Base-by-base conservation (phyloP, 495 filamentous ascomycete genomes). In the Terfezia claveryi region DNA sequence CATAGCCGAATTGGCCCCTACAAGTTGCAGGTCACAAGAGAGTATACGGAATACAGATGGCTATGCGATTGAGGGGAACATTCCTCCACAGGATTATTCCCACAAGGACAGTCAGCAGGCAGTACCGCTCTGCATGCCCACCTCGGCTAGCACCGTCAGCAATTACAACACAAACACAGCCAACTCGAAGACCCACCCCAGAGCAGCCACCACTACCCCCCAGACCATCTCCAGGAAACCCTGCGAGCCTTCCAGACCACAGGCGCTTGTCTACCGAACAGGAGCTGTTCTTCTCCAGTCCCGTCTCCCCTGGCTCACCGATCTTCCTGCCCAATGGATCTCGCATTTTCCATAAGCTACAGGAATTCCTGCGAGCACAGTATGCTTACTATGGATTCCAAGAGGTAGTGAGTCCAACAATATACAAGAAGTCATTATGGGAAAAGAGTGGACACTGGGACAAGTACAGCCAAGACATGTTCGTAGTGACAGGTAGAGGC, bases 381-480 rank as follows among this genome's bases (percentile, higher is more conserved):
- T 94, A 95, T 66, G 76, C 80, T 2, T 76, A 78, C 58, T 92
- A 87, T 69, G 88, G 87, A 54, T 93, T 92, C 69, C 74, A 85
- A 56, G 88, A 95, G 67, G 88, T 95, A 56, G 76, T 94, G 55
- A 93, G 87, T 3, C 88, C 88, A 3, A 92, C 81, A 36, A 92
- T 95, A 58, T 95, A 92, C 74, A 95, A 94, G 68, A 81, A 81
- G 62, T 79, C 83, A 1, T 70, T 95, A 52, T 95, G 88, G 88
- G 78, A 85, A 62, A 80, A 79, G 52, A 91, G 84, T 4, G 88
- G 88, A 2, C 88, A 95, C 61, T 85, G 88, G 78, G 81, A 89
- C 38, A 93, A 93, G 66, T 95, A 93, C 68, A 81, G 83, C 58
- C 81, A 93, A 63, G 87, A 94, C 62, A 95, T 95, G 88, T 95